phyloP scores from a whole-genome alignment of 345 rosid species.

The Linum tenue region DNA sequence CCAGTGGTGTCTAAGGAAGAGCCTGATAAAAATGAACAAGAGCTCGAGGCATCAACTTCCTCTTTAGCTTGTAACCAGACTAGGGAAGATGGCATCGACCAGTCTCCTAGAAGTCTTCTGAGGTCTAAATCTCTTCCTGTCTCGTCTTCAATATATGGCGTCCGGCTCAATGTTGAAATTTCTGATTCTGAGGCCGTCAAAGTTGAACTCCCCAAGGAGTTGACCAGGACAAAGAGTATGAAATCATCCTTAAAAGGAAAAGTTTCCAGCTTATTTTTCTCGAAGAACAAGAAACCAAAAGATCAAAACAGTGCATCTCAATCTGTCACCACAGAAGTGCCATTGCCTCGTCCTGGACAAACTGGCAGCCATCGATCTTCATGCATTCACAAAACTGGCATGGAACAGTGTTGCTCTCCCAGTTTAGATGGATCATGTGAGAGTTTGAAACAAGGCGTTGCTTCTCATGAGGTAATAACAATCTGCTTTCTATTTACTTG shows the following conservation, averaged over 20 bases:
- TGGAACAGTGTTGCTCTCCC: constrained; percentile 34
- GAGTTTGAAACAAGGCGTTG: constrained; percentile 22
- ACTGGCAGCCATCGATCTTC: constrained; percentile 17
- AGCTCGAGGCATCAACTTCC: constrained; percentile 45
- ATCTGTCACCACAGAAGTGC: constrained; percentile 24
- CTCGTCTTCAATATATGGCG: constrained; percentile 38
- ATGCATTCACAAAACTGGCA: constrained; percentile 19
- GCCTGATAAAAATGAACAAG: constrained; percentile 29
- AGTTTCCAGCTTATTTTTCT: constrained; percentile 77
- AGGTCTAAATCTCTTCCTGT: constrained; percentile 79
- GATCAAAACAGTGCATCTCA: constrained; percentile 36
- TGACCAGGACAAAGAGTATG: constrained; percentile 37
- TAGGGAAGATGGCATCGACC: constrained; percentile 34
- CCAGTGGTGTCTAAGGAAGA: constrained; percentile 31
- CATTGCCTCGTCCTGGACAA: constrained; percentile 25
- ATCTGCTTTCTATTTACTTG: constrained; percentile 4
- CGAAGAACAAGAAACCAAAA: constrained; percentile 54
- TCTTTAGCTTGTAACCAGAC: constrained; percentile 29
- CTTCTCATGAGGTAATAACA: constrained; percentile 44
- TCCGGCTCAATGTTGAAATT: constrained; percentile 37
- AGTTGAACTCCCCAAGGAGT: constrained; percentile 37
- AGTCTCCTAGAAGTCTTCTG: constrained; percentile 42
- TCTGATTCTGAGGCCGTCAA: constrained; percentile 32
- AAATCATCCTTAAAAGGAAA: constrained; percentile 63
- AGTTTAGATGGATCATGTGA: constrained; percentile 22